Evolutionary conservation across 1,139 yeast species (phyloP).

Genomic region (Diutina neorugosa): DNA sequence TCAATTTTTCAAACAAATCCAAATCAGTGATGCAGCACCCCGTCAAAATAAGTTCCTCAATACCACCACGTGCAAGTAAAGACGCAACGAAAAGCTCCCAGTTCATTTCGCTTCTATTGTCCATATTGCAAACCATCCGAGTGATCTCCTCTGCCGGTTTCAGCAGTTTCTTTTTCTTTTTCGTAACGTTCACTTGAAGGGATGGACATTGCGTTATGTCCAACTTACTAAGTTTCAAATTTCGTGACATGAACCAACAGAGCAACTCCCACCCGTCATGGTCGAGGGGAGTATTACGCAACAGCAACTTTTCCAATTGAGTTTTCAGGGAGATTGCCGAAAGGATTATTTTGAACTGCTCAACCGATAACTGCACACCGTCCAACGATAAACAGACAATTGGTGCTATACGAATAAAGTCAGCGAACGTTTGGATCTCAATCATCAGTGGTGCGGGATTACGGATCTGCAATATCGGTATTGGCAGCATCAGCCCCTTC

Average conservation of each 20-base stretch:
- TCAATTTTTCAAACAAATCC: slow-evolving; percentile 41
- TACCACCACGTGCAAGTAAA: slow-evolving; percentile 53
- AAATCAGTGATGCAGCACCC: slow-evolving; percentile 58
- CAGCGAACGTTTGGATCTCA: slow-evolving; percentile 64
- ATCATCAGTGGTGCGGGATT: slow-evolving; percentile 68
- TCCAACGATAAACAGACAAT: slow-evolving; percentile 56
- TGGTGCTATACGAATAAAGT: slow-evolving; percentile 65
- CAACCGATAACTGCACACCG: slow-evolving; percentile 51
- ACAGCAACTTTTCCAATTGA: slow-evolving; percentile 42
- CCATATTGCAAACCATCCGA: slow-evolving; percentile 48
- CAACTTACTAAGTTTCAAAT: slow-evolving; percentile 39
- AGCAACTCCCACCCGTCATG: slow-evolving; percentile 59
- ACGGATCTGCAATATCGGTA: slow-evolving; percentile 49
- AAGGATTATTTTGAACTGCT: slow-evolving; percentile 51
- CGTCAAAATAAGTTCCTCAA: slow-evolving; percentile 58
- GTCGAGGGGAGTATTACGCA: slow-evolving; percentile 56
- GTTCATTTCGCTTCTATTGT: slow-evolving; percentile 60
- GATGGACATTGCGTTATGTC: slow-evolving; percentile 68
- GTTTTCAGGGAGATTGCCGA: slow-evolving; percentile 49
- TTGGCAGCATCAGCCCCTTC: slow-evolving; percentile 55
- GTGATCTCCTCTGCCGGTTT: slow-evolving; percentile 16
- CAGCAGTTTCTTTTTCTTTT: slow-evolving; percentile 19
- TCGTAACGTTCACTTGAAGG: slow-evolving; percentile 44
- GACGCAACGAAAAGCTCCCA: slow-evolving; percentile 67
- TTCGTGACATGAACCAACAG: slow-evolving; percentile 59